Evolutionary conservation across 2,329 filamentous ascomycete genomes (phyloP), one percentile per base, ranked within the genome.

Genomic region (Rosellinia necatrix): DNA sequence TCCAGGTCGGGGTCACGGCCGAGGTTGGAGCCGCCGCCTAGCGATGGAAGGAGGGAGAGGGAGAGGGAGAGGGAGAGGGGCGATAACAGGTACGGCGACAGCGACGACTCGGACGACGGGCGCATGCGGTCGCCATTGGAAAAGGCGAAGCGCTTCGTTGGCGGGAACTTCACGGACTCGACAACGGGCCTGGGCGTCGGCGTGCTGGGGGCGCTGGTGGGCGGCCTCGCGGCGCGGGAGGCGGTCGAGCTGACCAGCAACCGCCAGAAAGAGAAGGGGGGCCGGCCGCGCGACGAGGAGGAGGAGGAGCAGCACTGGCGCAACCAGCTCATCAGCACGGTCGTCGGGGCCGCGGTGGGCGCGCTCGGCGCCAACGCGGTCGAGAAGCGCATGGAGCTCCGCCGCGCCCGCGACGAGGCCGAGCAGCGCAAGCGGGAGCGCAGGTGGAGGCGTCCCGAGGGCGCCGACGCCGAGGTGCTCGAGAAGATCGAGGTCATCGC

Each of bases 271-370:
- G 58, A 66, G 10, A 61, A 69, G 29, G 67, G 68, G 46, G 60
- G 70, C 4, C 27, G 69, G 70, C 29, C 69, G 70, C 68, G 69
- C 43, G 64, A 70, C 27, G 68, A 69, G 40, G 59, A 70, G 4
- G 64, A 70, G 17, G 68, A 69, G 40, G 59, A 70, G 4, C 64
- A 70, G 17, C 62, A 67, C 25, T 71, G 70, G 29, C 70, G 71
- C 46, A 70, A 70, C 47, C 70, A 70, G 49, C 68, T 78, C 48
- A 66, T 82, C 13, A 77, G 78, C 3, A 82, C 81, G 8, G 70
- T 83, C 8, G 73, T 83, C 3, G 81, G 81, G 2, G 81, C 80
- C 1, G 78, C 81, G 3, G 80, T 81, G 0, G 81, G 80, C 2
- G 81, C 81, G 3, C 72, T 84, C 8, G 80, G 80, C 4, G 81